These are phyloP conservation scores for Ophiobolus disseminans DNA, from an alignment of 2,329 filamentous ascomycete species.

Conservation along the genomic window DNA sequence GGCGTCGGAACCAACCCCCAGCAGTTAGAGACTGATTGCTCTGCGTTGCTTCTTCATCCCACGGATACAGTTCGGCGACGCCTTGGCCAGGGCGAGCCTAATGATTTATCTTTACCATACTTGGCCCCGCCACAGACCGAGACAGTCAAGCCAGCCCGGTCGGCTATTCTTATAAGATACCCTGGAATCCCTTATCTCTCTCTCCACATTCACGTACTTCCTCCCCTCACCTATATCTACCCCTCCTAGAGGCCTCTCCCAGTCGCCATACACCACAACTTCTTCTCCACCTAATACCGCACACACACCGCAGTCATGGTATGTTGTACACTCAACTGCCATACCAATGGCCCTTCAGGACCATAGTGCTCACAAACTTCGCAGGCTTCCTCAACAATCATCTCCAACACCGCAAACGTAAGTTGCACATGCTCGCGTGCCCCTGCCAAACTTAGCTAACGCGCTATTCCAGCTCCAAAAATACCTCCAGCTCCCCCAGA, in stretches of 20 bases:
- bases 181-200: conserved; percentile 37
- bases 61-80: conserved; percentile 48
- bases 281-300: conserved; percentile 12
- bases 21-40: conserved; percentile 25
- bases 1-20: conserved; percentile 23
- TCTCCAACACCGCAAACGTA: conserved; percentile 59
- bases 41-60: conserved; percentile 47
- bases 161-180: conserved; percentile 38
- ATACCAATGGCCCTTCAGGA: conserved; percentile 6
- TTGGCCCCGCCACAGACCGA: conserved; percentile 44
- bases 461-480: conserved; percentile 74
- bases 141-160: conserved; percentile 24
- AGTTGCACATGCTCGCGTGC: conserved; percentile 38
- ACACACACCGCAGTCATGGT: conserved; percentile 44
- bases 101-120: conserved; percentile 26
- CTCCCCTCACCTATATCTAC: conserved; percentile 21
- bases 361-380: conserved; percentile 7
- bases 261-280: conserved; percentile 7
- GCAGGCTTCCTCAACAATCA: conserved; percentile 50
- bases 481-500: conserved; percentile 90
- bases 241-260: conserved; percentile 21
- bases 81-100: conserved; percentile 43
- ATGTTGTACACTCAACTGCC: conserved; percentile 14
- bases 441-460: conserved; percentile 26
- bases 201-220: conserved; percentile 25